Evolutionary conservation across 345 rosid species (phyloP).

Genomic region (Aegle marmelos): DNA sequence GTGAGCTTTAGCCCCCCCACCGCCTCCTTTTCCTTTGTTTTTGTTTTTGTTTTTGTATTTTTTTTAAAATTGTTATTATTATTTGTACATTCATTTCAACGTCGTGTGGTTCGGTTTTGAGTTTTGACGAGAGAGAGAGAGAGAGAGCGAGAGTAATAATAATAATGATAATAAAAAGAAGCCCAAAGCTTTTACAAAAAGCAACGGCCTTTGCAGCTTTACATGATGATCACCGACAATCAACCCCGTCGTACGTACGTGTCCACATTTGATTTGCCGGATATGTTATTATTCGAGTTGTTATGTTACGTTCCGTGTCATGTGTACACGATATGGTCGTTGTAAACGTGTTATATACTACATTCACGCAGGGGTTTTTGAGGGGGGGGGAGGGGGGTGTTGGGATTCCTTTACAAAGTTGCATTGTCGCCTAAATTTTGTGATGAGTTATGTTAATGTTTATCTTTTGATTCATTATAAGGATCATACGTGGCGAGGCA

Average conservation of each 20-base stretch:
- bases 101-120: background rate
- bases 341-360: background rate
- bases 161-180: background rate
- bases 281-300: background rate
- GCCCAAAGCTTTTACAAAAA: background rate
- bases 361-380: background rate
- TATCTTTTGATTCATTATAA: background rate
- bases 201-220: background rate
- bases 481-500: background rate
- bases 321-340: background rate
- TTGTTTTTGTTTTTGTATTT: too few relatives aligned
- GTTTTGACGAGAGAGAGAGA: too few relatives aligned
- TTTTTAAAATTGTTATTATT: too few relatives aligned
- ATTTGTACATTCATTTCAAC: too few relatives aligned
- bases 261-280: background rate
- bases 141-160: too few relatives aligned
- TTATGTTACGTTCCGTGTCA: background rate
- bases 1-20: too few relatives aligned
- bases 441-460: background rate
- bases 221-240: constrained; percentile 7
- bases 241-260: background rate
- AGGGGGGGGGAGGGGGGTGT: too few relatives aligned
- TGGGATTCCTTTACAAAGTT: too few relatives aligned
- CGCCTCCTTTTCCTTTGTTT: too few relatives aligned
- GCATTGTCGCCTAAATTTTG: background rate